A percentile compares a stretch with the other conserved stretches of the same genome.
Evolutionary conservation across 371 early-diverging fungal species (phyloP).

Genomic region (Zopfochytrium polystomum): DNA sequence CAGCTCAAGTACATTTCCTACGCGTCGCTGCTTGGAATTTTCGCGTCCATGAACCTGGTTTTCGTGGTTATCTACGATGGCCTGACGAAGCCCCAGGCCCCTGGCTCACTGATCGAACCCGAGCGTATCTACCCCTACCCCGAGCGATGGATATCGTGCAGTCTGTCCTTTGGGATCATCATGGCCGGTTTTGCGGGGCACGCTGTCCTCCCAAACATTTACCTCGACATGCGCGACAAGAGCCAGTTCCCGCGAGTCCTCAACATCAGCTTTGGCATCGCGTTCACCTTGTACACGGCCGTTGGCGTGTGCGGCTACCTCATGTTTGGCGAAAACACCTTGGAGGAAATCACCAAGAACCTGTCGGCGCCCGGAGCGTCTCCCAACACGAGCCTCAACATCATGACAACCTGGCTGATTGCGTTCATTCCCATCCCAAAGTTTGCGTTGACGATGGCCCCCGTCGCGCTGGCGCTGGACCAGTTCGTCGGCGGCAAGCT

Average conservation of each 20-base stretch:
- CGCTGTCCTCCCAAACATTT: no score
- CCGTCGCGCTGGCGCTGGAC: conserved; percentile 16
- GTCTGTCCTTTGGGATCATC: no score
- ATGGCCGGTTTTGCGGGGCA: no score
- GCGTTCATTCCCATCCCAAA: conserved; percentile 18
- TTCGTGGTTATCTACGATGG: conserved; percentile 51
- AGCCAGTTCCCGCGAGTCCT: conserved; percentile 55
- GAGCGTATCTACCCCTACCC: conserved; percentile 49
- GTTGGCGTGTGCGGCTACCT: conserved; percentile 62
- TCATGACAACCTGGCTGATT: conserved; percentile 12
- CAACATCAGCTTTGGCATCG: conserved; percentile 53
- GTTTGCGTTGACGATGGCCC: conserved; percentile 22
- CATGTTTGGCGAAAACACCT: conserved; percentile 88
- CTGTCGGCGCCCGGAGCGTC: conserved; percentile 47
- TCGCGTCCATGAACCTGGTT: conserved; percentile 39
- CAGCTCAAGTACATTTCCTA: conserved; percentile 29
- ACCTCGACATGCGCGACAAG: no score
- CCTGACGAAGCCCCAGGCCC: conserved; percentile 32
- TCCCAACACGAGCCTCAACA: conserved; percentile 39
- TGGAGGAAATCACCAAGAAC: conserved; percentile 19
- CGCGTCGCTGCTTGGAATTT: conserved; percentile 41
- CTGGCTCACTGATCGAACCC: conserved; percentile 61
- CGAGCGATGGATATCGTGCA: conserved; percentile 19
- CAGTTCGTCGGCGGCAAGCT: conserved; percentile 9
- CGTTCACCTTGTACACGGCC: conserved; percentile 45